phyloP scores from a whole-genome alignment of 345 rosid species.

The Boechera retrofracta region DNA sequence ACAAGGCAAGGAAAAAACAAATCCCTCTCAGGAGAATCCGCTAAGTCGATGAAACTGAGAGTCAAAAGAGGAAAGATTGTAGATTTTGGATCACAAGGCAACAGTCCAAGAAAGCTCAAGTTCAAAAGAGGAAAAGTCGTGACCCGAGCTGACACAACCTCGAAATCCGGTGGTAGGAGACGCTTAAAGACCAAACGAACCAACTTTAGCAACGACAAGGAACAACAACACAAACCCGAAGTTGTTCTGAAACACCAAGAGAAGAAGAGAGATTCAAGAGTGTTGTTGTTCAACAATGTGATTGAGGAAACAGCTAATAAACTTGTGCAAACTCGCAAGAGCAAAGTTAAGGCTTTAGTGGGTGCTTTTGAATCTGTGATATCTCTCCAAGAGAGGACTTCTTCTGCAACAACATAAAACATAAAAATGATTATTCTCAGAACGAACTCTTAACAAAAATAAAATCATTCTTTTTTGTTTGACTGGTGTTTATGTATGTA shows the following conservation, averaged over 20 bases:
- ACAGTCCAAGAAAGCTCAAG: constrained; percentile 67
- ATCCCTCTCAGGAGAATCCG: constrained; percentile 37
- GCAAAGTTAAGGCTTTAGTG: constrained; percentile 95
- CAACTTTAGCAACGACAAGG: constrained; percentile 13
- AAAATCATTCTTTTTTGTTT: background rate
- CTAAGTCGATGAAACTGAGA: constrained; percentile 52
- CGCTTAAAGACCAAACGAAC: constrained; percentile 56
- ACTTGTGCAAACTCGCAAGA: constrained; percentile 78
- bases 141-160: constrained; percentile 46
- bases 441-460: background rate
- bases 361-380: constrained; percentile 92
- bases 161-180: constrained; percentile 47
- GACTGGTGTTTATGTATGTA: constrained; percentile 10
- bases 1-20: constrained; percentile 40
- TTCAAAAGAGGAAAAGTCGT: constrained; percentile 61
- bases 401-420: constrained; percentile 38
- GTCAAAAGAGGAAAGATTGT: constrained; percentile 71
- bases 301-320: constrained; percentile 95
- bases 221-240: constrained; percentile 32
- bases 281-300: constrained; percentile 72
- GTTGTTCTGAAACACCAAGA: constrained; percentile 78
- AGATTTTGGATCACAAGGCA: constrained; percentile 56
- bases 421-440: background rate
- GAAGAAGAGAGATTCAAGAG: constrained; percentile 62
- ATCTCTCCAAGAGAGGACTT: constrained; percentile 68